A percentile compares a stretch with the other conserved stretches of the same genome.
Evolutionary conservation across 495 filamentous ascomycete genomes (phyloP).

Genomic region (Trichoderma erinaceum): DNA sequence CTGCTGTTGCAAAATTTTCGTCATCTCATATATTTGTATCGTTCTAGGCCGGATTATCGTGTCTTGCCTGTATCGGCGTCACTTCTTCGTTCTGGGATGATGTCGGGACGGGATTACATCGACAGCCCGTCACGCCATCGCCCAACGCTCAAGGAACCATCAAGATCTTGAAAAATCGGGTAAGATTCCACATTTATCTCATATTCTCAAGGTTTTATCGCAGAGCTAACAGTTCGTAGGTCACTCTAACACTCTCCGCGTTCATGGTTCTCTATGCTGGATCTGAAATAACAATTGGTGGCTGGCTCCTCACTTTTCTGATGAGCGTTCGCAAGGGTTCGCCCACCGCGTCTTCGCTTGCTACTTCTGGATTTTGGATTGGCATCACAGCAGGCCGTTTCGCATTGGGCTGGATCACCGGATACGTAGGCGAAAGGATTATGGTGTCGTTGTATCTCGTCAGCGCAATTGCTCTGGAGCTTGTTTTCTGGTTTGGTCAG

Average conservation of each 20-base stretch:
- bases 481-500: constrained; percentile 66
- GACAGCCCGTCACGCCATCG: constrained; percentile 45
- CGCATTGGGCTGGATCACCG: constrained; percentile 61
- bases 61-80: not conserved
- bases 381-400: constrained; percentile 74
- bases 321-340: constrained; percentile 67
- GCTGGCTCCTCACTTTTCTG: constrained; percentile 87
- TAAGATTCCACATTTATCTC: not conserved
- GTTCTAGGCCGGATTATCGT: not conserved
- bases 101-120: constrained; percentile 41
- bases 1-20: not conserved
- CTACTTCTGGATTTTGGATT: constrained; percentile 81
- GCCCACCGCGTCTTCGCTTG: constrained; percentile 65
- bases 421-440: constrained; percentile 64
- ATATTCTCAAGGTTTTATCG: too few species aligned
- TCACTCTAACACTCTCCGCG: constrained; percentile 62
- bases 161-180: not conserved
- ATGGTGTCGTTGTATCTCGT: constrained; percentile 53
- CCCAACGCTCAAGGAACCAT: not conserved
- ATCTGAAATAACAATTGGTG: constrained; percentile 73
- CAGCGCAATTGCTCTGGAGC: constrained; percentile 60
- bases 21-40: not conserved
- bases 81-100: constrained; percentile 59
- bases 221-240: constrained; percentile 19
- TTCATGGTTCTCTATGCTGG: constrained; percentile 81